Evolutionary conservation across 148 eudicot species (phyloP), one percentile per base, ranked within the genome.

Genomic region (Agrostemma githago): DNA sequence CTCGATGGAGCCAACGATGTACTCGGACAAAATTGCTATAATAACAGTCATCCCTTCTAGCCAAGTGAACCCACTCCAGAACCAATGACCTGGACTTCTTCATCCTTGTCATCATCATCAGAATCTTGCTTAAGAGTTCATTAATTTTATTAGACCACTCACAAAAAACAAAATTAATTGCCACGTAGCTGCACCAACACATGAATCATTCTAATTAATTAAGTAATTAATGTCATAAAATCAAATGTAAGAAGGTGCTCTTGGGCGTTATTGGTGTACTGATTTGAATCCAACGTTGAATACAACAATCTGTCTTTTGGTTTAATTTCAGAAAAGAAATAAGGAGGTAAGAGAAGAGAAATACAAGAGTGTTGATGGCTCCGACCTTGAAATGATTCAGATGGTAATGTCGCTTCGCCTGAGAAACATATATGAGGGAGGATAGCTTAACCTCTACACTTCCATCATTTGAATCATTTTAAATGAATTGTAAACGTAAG

Each of bases 1-100:
- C 96, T 94, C 97, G 68, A 94, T 94, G 46, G 98, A 91, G 54
- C 86, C 97, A 34, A 94, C 98, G 10, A 94, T 84, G 46, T 82
- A 94, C 74, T 94, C 98, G 5, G 98, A 94, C 62, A 94, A 51
- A 51, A 89, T 75, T 26, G 98, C 93, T 40, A 94, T 89, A 70
- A 91, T 60, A 14, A 70, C 81, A 41, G 98, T 89, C 97, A 94
- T 91, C 62, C 90, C 86, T 39, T 65, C 80, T 77, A 94, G 77
- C 97, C 98, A 94, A 21, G 80, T 80, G 65, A 91, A 83, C 14
- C 81, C 98, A 68, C 93, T 85, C 92, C 96, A 89, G 62, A 94
- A 14, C 98, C 89, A 21, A 94, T 85, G 0, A 84, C 97, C 1
- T 92, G 79, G 21, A 65, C 65, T 77, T 92, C 93, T 8, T 82